Conservation (phyloP, 192 early-diverging fungal species). For the Podila minutissima region DNA sequence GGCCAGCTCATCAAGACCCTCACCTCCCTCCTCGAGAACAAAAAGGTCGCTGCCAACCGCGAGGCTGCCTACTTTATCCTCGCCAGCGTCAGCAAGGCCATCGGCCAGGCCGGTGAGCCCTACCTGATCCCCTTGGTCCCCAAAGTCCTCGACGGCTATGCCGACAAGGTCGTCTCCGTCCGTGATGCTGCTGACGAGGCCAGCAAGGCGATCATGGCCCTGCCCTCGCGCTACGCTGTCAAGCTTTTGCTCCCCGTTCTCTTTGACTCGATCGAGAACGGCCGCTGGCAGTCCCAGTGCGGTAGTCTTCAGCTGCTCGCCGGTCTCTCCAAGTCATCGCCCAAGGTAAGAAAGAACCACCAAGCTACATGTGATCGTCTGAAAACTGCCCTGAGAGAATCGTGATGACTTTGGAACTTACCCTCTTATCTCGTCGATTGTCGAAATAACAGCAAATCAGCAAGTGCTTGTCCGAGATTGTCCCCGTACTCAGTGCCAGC, state of each 20-base stretch:
- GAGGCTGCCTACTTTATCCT: conserved; percentile 69
- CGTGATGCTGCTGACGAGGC: conserved; percentile 53
- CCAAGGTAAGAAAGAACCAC: conserved; percentile 20
- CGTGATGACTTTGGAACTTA: background rate
- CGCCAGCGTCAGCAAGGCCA: conserved; percentile 60
- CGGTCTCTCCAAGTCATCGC: conserved; percentile 56
- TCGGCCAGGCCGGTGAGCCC: conserved; percentile 72
- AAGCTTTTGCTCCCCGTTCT: conserved; percentile 69
- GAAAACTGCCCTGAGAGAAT: too few relatives aligned
- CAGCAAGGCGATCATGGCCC: conserved; percentile 53
- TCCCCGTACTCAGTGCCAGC: conserved; percentile 75
- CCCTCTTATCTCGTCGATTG: background rate
- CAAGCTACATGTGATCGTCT: background rate
- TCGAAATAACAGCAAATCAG: conserved; percentile 53
- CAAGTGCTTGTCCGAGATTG: conserved; percentile 64
- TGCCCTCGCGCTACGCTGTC: conserved; percentile 56
- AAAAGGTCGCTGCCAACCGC: conserved; percentile 69
- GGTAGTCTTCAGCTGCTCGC: conserved; percentile 54
- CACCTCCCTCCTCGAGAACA: conserved; percentile 67
- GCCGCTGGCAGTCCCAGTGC: conserved; percentile 77
- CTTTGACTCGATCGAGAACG: conserved; percentile 75
- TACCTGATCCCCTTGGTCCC: conserved; percentile 70
- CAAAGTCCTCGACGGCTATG: conserved; percentile 67
- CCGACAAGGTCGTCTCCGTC: conserved; percentile 59
- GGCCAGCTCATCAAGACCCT: conserved; percentile 66